phyloP scores from a whole-genome alignment of 176 grass and related monocot genomes.

The Miscanthus lutarioriparius region DNA sequence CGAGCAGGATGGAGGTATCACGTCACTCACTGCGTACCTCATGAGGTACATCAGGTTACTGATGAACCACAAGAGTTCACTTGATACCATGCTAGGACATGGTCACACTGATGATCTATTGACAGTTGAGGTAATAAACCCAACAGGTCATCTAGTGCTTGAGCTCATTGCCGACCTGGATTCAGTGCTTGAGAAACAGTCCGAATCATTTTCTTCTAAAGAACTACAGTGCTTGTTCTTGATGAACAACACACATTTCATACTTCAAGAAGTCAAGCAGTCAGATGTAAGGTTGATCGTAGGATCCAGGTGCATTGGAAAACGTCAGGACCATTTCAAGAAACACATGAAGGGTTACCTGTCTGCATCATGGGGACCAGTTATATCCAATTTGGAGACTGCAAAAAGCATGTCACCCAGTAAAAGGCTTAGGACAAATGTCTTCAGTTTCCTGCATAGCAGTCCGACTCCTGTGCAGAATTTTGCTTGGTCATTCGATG shows the following conservation, averaged over 20 bases:
- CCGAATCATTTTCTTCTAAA: background rate
- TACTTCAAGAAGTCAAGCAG: background rate
- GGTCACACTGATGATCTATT: background rate
- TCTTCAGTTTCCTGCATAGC: background rate
- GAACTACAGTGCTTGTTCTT: background rate
- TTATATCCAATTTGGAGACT: background rate
- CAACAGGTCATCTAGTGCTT: background rate
- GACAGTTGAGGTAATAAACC: background rate
- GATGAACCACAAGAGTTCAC: background rate
- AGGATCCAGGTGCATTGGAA: conserved; percentile 1
- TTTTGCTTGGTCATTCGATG: background rate
- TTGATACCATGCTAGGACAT: conserved; percentile 12
- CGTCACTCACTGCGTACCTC: background rate
- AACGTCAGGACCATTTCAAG: background rate
- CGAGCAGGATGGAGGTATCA: conserved; percentile 11
- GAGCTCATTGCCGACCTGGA: conserved; percentile 12
- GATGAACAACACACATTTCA: conserved; percentile 15
- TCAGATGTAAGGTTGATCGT: background rate
- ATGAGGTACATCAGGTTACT: conserved; percentile 3
- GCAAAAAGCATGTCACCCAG: background rate
- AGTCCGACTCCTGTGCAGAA: background rate
- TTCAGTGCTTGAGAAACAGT: background rate
- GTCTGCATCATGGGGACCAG: background rate
- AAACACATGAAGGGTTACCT: background rate
- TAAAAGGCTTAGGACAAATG: background rate